Conservation (phyloP, 2,329 filamentous ascomycete species). For the Penicillium polonicum region DNA sequence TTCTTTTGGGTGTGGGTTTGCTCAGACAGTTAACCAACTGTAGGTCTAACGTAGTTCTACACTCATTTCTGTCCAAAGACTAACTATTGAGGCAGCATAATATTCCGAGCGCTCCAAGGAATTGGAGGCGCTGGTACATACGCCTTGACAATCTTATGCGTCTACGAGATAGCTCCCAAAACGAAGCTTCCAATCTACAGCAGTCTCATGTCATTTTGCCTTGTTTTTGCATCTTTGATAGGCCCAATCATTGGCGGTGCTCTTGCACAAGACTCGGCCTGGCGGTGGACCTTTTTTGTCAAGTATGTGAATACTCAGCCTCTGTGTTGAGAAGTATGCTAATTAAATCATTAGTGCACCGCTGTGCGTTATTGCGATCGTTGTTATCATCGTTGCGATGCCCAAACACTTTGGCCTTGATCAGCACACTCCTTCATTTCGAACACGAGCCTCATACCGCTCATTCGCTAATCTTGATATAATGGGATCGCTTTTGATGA, state of each 20-base stretch:
- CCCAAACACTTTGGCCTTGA: constrained; percentile 27
- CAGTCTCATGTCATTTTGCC: constrained; percentile 24
- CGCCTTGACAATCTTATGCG: constrained; percentile 29
- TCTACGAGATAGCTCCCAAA: constrained; percentile 33
- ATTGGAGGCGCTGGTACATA: constrained; percentile 35
- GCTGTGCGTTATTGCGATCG: constrained; percentile 21
- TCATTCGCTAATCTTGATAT: constrained; percentile 27
- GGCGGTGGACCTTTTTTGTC: constrained; percentile 33
- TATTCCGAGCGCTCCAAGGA: constrained; percentile 35
- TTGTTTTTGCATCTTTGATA: constrained; percentile 22
- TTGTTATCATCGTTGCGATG: constrained; percentile 22
- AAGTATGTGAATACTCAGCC: constrained; percentile 18
- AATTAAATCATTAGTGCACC: constrained; percentile 15
- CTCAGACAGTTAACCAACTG: constrained; percentile 33
- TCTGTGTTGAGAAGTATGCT: background rate
- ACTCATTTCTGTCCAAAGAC: background rate
- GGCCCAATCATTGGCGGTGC: constrained; percentile 29
- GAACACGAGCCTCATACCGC: constrained; percentile 27
- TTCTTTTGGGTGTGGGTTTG: constrained; percentile 33
- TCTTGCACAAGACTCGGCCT: constrained; percentile 22
- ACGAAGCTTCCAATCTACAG: constrained; percentile 25
- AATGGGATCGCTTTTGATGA: constrained; percentile 30
- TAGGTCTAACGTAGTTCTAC: constrained; percentile 4
- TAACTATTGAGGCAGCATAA: constrained; percentile 25
- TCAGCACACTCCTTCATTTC: constrained; percentile 26